Evolutionary conservation across 2,329 filamentous ascomycete species (phyloP), one percentile per base, ranked within the genome.

Genomic region (Trichoderma polysporum): DNA sequence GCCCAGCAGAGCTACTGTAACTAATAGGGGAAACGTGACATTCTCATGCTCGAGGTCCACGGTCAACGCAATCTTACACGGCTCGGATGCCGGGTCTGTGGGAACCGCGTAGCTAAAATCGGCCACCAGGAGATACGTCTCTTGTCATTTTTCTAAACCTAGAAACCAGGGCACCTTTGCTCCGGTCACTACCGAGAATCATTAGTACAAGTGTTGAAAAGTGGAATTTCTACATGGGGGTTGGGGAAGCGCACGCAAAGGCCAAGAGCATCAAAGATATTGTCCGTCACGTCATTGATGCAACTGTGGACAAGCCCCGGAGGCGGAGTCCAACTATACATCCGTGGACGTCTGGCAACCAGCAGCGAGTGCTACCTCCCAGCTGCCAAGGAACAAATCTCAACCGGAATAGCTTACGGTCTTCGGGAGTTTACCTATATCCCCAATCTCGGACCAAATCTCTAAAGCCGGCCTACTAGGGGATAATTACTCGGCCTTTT

Each of bases 41-140:
- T 52, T 29, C 17, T 31, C 6, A 31, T 50, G 17, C 19, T 62
- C 59, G 22, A 52, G n/a, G 17, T 31, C 59, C 31, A 45, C n/a
- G 19, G 53, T 61, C 58, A 61, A 50, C 45, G 59, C 45, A 60
- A 60, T 50, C 57, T 50, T 60, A 60, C 41, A 50, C 9, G 58
- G 45, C 45, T 62, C 59, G 33, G 59, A 52, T 52, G 47, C 59
- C 59, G 59, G 59, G 45, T 58, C 22, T 52, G 33, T 39, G 59
- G 59, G 25, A 62, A 31, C 45, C 33, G 15, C 19, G 2, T 19
- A 15, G 47, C 47, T 50, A 27, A 49, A 39, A 31, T 52, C 47
- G 31, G 47, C 35, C 45, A 50, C 45, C 47, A 39, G 45, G 17
- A 61, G 58, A 61, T 13, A 17, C 13, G 31, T 52, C 31, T 50